Conservation (phyloP, 108 stramenopile species). For the Skeletonema tropicum region DNA sequence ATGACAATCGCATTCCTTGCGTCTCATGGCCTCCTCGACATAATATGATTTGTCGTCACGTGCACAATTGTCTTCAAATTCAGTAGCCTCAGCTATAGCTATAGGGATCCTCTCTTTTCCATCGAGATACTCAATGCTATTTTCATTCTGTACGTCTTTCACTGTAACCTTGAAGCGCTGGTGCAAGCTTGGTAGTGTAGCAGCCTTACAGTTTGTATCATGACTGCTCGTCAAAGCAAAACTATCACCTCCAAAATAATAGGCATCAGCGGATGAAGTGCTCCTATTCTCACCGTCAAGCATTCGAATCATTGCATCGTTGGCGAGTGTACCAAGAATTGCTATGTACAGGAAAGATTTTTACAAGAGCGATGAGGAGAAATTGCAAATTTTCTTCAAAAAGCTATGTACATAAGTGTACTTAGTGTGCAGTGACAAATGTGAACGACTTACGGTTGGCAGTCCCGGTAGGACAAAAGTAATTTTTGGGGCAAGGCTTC, state of each 20-base stretch:
- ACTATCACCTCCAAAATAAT: slow-evolving; percentile 60
- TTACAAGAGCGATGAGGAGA: not conserved
- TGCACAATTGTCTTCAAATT: slow-evolving; percentile 47
- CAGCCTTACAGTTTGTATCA: slow-evolving; percentile 59
- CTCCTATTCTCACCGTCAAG: slow-evolving; percentile 28
- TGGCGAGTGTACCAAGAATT: slow-evolving; percentile 58
- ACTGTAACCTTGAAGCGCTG: slow-evolving; percentile 13
- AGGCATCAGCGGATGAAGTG: slow-evolving; percentile 50
- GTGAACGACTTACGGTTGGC: slow-evolving; percentile 36
- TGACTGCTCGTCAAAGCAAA: slow-evolving; percentile 54
- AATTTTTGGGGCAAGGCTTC: slow-evolving; percentile 57
- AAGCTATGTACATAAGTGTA: too few relatives aligned
- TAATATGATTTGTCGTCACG: slow-evolving; percentile 82
- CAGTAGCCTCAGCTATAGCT: slow-evolving; percentile 20
- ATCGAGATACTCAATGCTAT: slow-evolving; percentile 32
- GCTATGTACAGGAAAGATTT: not conserved
- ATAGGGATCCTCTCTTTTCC: slow-evolving; percentile 11
- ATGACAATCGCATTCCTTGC: slow-evolving; percentile 79
- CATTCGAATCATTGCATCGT: slow-evolving; percentile 70
- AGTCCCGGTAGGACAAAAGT: slow-evolving; percentile 87
- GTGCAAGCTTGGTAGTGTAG: slow-evolving; percentile 41
- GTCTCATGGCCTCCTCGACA: slow-evolving; percentile 56
- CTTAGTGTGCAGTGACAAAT: not conserved
- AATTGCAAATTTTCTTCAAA: not conserved
- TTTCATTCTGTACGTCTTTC: slow-evolving; percentile 16